phyloP scores from a whole-genome alignment of 352 stramenopile species.

The Phytophthora palmivora region DNA sequence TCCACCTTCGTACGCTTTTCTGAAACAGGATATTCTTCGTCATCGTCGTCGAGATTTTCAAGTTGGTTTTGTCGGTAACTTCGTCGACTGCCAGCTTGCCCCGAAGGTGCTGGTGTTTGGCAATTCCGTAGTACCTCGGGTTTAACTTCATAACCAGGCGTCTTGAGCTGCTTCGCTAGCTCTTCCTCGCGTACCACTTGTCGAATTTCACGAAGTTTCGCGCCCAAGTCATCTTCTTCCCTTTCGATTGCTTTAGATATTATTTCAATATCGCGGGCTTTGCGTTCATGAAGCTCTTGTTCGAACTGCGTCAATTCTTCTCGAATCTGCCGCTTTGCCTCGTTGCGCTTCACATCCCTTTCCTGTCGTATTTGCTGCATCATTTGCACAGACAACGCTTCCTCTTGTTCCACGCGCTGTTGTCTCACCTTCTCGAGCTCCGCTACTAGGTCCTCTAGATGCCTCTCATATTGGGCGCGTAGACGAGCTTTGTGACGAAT shows the following conservation, averaged over 20 bases:
- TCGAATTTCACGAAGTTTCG: conserved; percentile 40
- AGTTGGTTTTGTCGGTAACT: conserved; percentile 4
- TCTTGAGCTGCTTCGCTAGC: conserved; percentile 26
- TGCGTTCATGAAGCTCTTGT: conserved; percentile 51
- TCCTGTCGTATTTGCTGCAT: conserved; percentile 62
- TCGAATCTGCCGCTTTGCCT: conserved; percentile 52
- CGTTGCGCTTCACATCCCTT: conserved; percentile 50
- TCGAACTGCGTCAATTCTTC: conserved; percentile 63
- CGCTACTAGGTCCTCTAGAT: conserved; percentile 66
- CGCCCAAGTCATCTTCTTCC: conserved; percentile 50
- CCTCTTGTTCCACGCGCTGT: conserved; percentile 68
- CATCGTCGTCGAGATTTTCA: conserved; percentile 9
- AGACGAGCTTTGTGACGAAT: conserved; percentile 70
- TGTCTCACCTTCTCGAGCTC: conserved; percentile 68
- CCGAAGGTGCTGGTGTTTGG: conserved; percentile 11
- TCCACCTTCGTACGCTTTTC: conserved; percentile 7
- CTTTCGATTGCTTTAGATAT: conserved; percentile 50
- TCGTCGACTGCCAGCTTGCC: conserved; percentile 6
- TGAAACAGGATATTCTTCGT: not conserved
- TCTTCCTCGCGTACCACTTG: conserved; percentile 50
- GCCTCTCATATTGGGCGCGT: conserved; percentile 66
- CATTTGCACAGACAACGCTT: conserved; percentile 54
- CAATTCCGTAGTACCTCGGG: not conserved
- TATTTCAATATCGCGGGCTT: conserved; percentile 50
- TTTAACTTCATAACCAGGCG: not conserved